Base-by-base conservation (phyloP, 129 eudicot genomes). In the Glebionis coronaria region DNA sequence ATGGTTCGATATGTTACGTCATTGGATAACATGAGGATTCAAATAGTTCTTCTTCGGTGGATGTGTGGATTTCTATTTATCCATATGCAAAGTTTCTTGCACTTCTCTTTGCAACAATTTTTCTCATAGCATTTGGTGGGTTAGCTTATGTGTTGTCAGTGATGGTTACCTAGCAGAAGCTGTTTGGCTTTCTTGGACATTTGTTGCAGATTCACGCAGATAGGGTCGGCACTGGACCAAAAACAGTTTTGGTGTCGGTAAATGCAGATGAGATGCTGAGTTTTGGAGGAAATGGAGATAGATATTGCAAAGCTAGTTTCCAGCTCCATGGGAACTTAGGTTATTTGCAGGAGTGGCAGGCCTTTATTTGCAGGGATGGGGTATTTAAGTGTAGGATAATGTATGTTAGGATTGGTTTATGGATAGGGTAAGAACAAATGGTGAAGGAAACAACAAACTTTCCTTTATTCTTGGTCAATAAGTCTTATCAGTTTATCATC, bases 161-260 rank as follows among this genome's bases (percentile, higher is more conserved):
- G 97, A 89, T 61, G 86, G 87, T 74, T 80, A 85, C 80, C 80
- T 94, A 49, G 61, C 87, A 9, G 99, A 94, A 75, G 84, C 97
- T 52, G 90, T 94, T 77, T 94, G 99, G 99, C 97, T 84, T 61
- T 87, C 99, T 14, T 94, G 99, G 99, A 72, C 90, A 55, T 89
- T 94, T 69, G 97, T 94, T 56, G 99, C 99, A 0, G 97, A 89
- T 77, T 94, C 99, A 94, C 81, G 99, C 99, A 12, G 99, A 94
- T 74, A 81, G 84, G 71, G 97, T 89, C 70, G 99, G 99, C 40
- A 84, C 79, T 53, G 97, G 95, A 65, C 90, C 95, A 4, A 78
- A 97, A 61, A 86, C 89, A 59, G 99, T 94, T 74, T 94, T 97
- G 16, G 92, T 94, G 28, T 87, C 95, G 61, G 87, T 94, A 68